phyloP scores from a whole-genome alignment of 306 rosid genomes.

The Sicyos edulis region DNA sequence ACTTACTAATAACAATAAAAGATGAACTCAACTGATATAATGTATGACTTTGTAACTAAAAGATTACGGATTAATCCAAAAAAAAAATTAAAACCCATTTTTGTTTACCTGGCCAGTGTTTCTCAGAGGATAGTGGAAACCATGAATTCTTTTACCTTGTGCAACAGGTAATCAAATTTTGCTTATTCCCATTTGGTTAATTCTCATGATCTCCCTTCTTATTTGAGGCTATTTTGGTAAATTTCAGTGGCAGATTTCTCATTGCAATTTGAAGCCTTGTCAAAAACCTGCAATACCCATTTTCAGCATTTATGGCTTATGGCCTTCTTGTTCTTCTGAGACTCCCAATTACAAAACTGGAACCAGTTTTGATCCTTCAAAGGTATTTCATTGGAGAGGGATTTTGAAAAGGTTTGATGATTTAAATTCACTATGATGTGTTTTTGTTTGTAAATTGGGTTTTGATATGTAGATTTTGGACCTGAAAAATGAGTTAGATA shows the following conservation, averaged over 20 bases:
- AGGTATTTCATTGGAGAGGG: constrained; percentile 13
- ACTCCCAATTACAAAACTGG: not conserved
- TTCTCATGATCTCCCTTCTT: not conserved
- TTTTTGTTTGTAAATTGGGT: constrained; percentile 2
- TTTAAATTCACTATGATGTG: too few species aligned
- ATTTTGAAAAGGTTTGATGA: not conserved
- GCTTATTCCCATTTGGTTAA: not conserved
- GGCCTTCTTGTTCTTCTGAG: constrained; percentile 21
- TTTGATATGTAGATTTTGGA: constrained; percentile 8
- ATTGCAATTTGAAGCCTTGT: constrained; percentile 19
- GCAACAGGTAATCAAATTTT: constrained; percentile 23
- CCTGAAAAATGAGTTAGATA: constrained; percentile 7
- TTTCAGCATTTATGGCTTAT: constrained; percentile 26
- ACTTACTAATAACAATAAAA: too few species aligned
- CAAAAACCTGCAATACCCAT: constrained; percentile 24
- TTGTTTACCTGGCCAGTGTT: not conserved
- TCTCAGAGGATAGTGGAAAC: not conserved
- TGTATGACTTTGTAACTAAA: too few species aligned
- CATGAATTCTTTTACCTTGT: constrained; percentile 23
- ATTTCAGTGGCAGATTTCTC: constrained; percentile 23
- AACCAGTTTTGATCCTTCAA: constrained; percentile 1
- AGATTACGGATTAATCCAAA: too few species aligned
- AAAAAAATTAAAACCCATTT: not conserved
- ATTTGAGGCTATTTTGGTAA: not conserved
- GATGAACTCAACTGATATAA: too few species aligned